Evolutionary conservation across 2,329 filamentous ascomycete genomes (phyloP), one percentile per base, ranked within the genome.

Genomic region (Aspergillus sojae): DNA sequence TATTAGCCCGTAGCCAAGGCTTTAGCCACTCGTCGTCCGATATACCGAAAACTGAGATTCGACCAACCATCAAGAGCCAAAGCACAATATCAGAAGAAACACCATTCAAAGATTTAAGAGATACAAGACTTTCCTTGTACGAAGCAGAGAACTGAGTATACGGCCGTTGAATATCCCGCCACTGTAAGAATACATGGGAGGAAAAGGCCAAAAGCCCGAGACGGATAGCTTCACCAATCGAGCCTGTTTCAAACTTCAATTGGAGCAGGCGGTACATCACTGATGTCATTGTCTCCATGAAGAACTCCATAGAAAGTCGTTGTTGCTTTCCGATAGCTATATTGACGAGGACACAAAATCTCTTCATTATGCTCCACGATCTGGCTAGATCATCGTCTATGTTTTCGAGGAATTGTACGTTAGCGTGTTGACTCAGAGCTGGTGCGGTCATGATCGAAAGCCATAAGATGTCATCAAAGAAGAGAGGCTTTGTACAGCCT

Each of bases 231-330:
- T 82, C 79, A 41, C 79, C 67, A 5, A 67, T 54, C 1, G 75
- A 74, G 14, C 66, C 68, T 2, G 32, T 19, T 6, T 69, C 62
- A 60, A 77, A 77, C 4, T 60, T 56, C 72, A 77, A 76, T 39
- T 71, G 53, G 21, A 82, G 66, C 2, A 82, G 72, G 3, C 75
- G 78, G 66, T 82, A 83, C 69, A 78, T 77, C 32, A 79, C 71
- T 19, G 79, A 76, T 2, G 70, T 66, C 77, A 81, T 81, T 28
- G 73, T 72, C 14, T 76, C 67, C 14, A 72, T 57, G 6, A 75
- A 62, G 3, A 67, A 65, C 53, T 68, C 57, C 26, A 64, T 64
- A 1, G 69, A 50, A 12, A 78, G 65, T 19, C 61, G 61, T 14
- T 64, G 68, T 11, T 67, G 56, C 4, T 65, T 63, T 32, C 69